Conservation (phyloP, 2,329 filamentous ascomycete species). For the Colletotrichum higginsianum region DNA sequence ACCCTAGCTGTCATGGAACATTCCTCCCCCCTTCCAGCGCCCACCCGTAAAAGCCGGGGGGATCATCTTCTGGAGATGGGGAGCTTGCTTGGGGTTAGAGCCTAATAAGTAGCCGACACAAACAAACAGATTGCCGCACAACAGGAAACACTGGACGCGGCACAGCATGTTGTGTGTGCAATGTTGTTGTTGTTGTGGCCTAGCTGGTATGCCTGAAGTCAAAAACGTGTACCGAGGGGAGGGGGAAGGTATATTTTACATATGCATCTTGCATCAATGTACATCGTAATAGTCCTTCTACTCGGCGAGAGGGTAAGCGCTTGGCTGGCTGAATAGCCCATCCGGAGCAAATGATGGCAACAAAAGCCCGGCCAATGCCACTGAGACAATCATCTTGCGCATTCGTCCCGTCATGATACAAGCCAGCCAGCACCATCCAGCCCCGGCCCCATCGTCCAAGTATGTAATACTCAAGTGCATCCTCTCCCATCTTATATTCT, state of each 20-base stretch:
- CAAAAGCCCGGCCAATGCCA: conserved; percentile 24
- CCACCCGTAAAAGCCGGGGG: conserved; percentile 36
- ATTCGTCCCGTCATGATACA: conserved; percentile 27
- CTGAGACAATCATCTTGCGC: conserved; percentile 38
- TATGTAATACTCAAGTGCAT: neutral
- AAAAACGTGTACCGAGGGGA: neutral
- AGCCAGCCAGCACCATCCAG: conserved; percentile 21
- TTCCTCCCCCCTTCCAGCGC: conserved; percentile 36
- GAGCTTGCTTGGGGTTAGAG: conserved; percentile 36
- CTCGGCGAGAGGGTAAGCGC: neutral
- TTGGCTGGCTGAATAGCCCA: neutral
- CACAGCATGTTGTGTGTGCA: neutral
- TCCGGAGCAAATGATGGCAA: neutral
- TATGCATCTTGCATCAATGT: conserved; percentile 3
- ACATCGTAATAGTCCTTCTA: neutral
- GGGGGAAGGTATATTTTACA: neutral
- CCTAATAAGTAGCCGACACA: conserved; percentile 8
- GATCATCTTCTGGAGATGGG: conserved; percentile 18
- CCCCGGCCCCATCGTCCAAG: neutral
- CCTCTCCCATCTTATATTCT: conserved; percentile 19
- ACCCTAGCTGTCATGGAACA: conserved; percentile 41
- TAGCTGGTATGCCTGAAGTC: conserved; percentile 10
- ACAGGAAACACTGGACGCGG: conserved; percentile 17
- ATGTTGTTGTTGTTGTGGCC: conserved; percentile 5
- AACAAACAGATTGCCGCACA: conserved; percentile 6